Conservation (phyloP, 768 basidiomycete species). For the Suillus ampliporus region DNA sequence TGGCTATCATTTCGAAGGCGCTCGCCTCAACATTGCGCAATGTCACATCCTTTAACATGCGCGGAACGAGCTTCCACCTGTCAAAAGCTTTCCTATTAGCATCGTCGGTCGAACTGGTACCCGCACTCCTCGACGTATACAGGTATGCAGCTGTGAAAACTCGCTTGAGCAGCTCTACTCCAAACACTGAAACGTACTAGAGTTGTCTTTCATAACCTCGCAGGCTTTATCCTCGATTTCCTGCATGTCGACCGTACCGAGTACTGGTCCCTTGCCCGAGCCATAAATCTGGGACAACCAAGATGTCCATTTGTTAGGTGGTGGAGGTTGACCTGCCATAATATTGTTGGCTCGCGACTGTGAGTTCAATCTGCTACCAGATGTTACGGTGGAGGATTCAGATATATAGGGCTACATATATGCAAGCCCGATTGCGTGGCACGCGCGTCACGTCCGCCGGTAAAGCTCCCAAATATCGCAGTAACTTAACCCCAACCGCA, state of each 20-base stretch:
- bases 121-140: slow-evolving; percentile 76
- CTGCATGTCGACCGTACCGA: slow-evolving; percentile 66
- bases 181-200: slow-evolving; percentile 42
- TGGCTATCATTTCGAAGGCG: neutral
- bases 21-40: slow-evolving; percentile 55
- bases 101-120: slow-evolving; percentile 63
- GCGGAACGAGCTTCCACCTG: slow-evolving; percentile 59
- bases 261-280: slow-evolving; percentile 31
- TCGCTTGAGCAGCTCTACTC: neutral
- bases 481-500: neutral
- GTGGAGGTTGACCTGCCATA: slow-evolving; percentile 16
- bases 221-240: slow-evolving; percentile 68
- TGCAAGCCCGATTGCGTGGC: neutral
- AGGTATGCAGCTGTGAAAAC: slow-evolving; percentile 58
- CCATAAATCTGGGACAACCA: slow-evolving; percentile 29
- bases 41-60: slow-evolving; percentile 58
- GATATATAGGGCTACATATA: neutral
- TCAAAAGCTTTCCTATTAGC: slow-evolving; percentile 67
- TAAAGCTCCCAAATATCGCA: neutral
- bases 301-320: slow-evolving; percentile 24
- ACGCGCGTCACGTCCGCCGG: neutral
- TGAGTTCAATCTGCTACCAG: neutral
- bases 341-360: neutral
- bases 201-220: slow-evolving; percentile 62
- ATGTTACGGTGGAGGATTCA: neutral